A percentile compares a stretch with the other conserved stretches of the same genome.
phyloP scores from a whole-genome alignment of 2,329 filamentous ascomycete species.

The Ceratocystis cubensis region DNA sequence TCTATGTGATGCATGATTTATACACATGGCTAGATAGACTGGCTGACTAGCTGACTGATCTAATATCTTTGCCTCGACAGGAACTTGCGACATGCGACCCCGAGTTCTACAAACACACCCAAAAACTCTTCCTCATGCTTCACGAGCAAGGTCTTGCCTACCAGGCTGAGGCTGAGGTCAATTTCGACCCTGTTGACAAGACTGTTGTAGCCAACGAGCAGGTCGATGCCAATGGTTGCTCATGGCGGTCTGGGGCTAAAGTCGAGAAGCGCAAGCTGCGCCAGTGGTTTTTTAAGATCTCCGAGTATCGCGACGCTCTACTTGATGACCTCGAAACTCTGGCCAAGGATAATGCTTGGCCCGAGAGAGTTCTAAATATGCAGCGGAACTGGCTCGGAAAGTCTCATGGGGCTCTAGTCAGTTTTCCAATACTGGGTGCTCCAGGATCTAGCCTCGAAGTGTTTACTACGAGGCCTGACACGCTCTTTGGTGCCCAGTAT shows the following conservation, averaged over 20 bases:
- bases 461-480: conserved; percentile 77
- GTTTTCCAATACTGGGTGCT: conserved; percentile 48
- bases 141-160: conserved; percentile 65
- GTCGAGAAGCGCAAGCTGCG: conserved; percentile 68
- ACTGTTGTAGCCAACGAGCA: conserved; percentile 89
- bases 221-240: conserved; percentile 72
- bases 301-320: conserved; percentile 60
- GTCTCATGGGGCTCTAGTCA: conserved; percentile 58
- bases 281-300: conserved; percentile 86
- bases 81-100: conserved; percentile 77
- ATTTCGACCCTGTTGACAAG: conserved; percentile 80
- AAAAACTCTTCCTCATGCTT: conserved; percentile 70
- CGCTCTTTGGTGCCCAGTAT: conserved; percentile 77
- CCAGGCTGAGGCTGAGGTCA: conserved; percentile 71
- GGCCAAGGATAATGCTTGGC: conserved; percentile 55
- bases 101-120: conserved; percentile 78
- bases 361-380: conserved; percentile 68
- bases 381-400: conserved; percentile 82
- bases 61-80: conserved; percentile 32
- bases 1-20: too few relatives aligned
- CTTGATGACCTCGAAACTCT: conserved; percentile 58
- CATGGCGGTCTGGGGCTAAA: conserved; percentile 76
- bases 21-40: too few relatives aligned
- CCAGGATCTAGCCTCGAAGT: conserved; percentile 46
- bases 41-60: neutral